Conservation (phyloP, 768 basidiomycete genomes). For the Suillus subaureus region DNA sequence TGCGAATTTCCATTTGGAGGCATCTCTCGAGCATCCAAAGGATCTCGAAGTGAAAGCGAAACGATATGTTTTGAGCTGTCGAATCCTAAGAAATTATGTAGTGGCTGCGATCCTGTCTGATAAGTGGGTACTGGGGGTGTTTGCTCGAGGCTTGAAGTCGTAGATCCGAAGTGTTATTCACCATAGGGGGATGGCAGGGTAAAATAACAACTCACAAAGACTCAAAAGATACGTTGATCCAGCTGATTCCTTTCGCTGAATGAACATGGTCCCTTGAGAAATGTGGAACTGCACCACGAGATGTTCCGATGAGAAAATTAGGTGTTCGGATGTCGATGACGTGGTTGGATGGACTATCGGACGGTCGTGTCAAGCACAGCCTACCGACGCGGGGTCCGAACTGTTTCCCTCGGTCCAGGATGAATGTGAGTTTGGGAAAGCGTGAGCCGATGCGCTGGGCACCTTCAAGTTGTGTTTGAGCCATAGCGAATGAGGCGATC, state of each 20-base stretch:
- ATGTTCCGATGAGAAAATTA: constrained; percentile 59
- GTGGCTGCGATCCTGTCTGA: constrained; percentile 49
- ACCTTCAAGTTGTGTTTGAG: not conserved
- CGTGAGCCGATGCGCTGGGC: not conserved
- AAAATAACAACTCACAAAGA: constrained; percentile 64
- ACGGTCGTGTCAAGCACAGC: constrained; percentile 20
- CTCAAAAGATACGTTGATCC: constrained; percentile 77
- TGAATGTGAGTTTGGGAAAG: constrained; percentile 23
- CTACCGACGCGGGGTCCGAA: constrained; percentile 32
- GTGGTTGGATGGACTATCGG: not conserved
- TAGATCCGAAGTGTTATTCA: not conserved
- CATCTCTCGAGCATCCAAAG: constrained; percentile 63
- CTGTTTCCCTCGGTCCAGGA: constrained; percentile 12
- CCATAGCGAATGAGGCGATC: not conserved
- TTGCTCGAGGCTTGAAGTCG: constrained; percentile 57
- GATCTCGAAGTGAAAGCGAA: constrained; percentile 67
- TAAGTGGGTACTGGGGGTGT: constrained; percentile 67
- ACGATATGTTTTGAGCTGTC: constrained; percentile 48
- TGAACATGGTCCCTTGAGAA: constrained; percentile 64
- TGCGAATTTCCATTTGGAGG: constrained; percentile 68
- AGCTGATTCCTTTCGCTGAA: constrained; percentile 51
- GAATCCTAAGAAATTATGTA: constrained; percentile 72
- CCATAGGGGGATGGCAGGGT: not conserved
- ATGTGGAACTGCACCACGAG: constrained; percentile 76
- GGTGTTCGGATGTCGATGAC: constrained; percentile 59